Conservation (phyloP, 2,329 filamentous ascomycete species). For the Alternaria gansuensis region DNA sequence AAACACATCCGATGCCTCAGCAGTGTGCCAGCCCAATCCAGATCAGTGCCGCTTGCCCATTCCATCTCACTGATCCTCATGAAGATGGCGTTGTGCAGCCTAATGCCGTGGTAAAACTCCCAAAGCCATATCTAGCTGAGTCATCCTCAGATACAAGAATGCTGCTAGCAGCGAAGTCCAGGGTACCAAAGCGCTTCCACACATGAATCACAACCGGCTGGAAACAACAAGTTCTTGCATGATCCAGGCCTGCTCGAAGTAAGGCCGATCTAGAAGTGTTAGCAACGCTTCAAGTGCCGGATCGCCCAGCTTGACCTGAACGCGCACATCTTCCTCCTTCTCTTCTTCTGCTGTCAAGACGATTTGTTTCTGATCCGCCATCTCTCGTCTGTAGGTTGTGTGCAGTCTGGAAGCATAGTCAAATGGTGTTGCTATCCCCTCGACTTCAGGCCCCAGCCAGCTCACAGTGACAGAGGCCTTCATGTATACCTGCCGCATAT, state of each 20-base stretch:
- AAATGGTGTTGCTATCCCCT: neutral
- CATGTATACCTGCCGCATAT: neutral
- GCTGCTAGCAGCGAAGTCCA: neutral
- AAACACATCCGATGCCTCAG: neutral
- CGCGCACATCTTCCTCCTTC: neutral
- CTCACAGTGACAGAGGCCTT: neutral
- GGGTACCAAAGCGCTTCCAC: neutral
- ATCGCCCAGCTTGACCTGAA: neutral
- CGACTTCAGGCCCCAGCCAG: neutral
- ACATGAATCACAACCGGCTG: neutral
- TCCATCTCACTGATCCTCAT: neutral
- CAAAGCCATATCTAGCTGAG: neutral
- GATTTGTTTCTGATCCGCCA: neutral
- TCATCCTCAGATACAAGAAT: neutral
- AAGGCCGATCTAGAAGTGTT: neutral
- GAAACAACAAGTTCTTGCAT: slow-evolving; percentile 1
- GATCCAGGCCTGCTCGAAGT: neutral
- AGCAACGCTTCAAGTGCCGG: neutral
- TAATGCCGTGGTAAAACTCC: neutral
- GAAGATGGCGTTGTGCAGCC: neutral
- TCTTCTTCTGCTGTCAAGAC: neutral
- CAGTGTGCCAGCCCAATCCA: neutral
- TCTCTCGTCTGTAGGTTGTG: neutral
- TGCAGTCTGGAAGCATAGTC: neutral
- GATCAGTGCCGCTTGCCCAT: neutral